Conservation (phyloP, 2,329 filamentous ascomycete genomes). For the Raffaelea deltoideospora region DNA sequence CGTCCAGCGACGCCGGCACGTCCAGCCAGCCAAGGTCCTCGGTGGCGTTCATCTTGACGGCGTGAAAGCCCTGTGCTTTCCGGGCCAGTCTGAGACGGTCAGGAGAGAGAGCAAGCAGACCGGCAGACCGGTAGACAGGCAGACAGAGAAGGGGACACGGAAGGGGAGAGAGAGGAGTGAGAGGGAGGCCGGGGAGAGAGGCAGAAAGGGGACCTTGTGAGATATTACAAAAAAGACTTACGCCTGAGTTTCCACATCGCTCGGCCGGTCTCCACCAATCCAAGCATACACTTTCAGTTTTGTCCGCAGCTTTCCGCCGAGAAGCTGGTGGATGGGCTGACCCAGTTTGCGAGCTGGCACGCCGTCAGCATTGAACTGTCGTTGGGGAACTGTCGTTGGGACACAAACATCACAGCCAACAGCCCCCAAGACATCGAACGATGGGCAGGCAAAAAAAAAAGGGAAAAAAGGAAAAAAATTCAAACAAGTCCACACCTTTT, state of each 20-base stretch:
- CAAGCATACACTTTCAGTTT: conserved; percentile 53
- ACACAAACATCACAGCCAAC: not conserved
- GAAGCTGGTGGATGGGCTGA: conserved; percentile 49
- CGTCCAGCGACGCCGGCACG: conserved; percentile 39
- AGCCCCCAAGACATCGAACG: too few species aligned
- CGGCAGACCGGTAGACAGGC: not conserved
- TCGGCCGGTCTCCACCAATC: conserved; percentile 52
- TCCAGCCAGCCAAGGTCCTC: conserved; percentile 55
- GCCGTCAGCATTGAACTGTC: not conserved
- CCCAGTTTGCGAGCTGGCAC: conserved; percentile 10
- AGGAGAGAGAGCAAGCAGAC: not conserved
- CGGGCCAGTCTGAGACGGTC: conserved; percentile 27
- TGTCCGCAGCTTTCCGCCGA: conserved; percentile 50
- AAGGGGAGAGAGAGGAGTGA: not conserved
- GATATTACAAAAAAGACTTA: conserved; percentile 14
- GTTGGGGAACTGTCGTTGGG: not conserved
- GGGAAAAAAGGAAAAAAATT: too few species aligned
- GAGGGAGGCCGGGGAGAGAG: not conserved
- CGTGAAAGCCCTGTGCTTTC: conserved; percentile 38
- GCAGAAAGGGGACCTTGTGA: too few species aligned
- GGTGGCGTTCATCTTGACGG: conserved; percentile 57
- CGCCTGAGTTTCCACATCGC: conserved; percentile 43
- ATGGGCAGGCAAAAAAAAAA: too few species aligned
- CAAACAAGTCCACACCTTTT: conserved; percentile 25
- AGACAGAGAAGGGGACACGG: too few species aligned